phyloP scores from a whole-genome alignment of 345 rosid species.

The Conringia planisiliqua region DNA sequence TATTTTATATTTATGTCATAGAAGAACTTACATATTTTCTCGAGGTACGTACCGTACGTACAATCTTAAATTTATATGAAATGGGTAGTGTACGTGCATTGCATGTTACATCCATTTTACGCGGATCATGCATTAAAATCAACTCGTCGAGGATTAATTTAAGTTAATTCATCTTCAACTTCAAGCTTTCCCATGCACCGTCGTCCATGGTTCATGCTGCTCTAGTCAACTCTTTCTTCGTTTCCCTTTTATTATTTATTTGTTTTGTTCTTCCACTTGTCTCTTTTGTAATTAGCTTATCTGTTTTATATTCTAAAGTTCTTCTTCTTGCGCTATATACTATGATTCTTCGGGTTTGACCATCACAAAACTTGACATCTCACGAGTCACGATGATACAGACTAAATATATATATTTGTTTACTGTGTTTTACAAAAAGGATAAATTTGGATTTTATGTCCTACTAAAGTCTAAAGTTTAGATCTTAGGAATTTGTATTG shows the following conservation, averaged over 20 bases:
- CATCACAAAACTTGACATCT: background rate
- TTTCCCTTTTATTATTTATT: background rate
- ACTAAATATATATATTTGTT: background rate
- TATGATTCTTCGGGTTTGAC: background rate
- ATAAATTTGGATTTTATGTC: background rate
- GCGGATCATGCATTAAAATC: slow-evolving; percentile 28
- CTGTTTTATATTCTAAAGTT: background rate
- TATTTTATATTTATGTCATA: background rate
- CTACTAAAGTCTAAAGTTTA: background rate
- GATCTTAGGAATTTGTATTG: background rate
- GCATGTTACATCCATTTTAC: slow-evolving; percentile 27
- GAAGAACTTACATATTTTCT: background rate
- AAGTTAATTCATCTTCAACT: slow-evolving; percentile 22
- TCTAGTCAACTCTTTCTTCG: slow-evolving; percentile 9
- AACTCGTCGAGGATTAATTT: slow-evolving; percentile 4
- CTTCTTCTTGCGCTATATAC: background rate
- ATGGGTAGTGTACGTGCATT: slow-evolving; percentile 11
- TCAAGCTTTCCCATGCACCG: slow-evolving; percentile 18
- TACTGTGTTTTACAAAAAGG: background rate
- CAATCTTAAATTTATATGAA: background rate
- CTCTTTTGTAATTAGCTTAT: background rate
- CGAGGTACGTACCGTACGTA: background rate
- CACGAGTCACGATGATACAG: background rate
- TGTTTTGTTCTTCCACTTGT: background rate
- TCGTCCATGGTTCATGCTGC: background rate